A percentile compares a stretch with the other conserved stretches of the same genome.
Conservation (phyloP, 2,329 filamentous ascomycete genomes). For the Ophiocordyceps sinensis region DNA sequence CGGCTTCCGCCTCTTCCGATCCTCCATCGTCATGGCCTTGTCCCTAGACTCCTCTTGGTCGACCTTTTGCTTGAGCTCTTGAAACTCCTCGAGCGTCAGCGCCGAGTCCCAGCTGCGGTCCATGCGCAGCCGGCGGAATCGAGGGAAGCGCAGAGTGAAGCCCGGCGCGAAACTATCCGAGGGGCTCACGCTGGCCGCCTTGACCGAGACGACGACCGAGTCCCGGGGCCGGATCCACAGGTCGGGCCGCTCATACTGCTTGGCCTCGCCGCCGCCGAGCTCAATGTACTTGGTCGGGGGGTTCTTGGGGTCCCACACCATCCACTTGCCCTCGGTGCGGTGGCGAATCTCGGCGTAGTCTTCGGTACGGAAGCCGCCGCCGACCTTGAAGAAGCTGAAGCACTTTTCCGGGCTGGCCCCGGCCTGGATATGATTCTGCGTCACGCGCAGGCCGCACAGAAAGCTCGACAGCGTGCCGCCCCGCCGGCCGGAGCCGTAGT, state of each 20-base stretch:
- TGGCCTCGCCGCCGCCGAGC: conserved; percentile 58
- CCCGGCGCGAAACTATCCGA: conserved; percentile 68
- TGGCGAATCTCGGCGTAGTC: conserved; percentile 78
- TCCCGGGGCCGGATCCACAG: conserved; percentile 86
- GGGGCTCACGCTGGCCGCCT: conserved; percentile 62
- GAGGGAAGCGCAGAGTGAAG: conserved; percentile 76
- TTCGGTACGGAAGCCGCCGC: conserved; percentile 74
- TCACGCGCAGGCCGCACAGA: conserved; percentile 71
- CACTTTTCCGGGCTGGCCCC: conserved; percentile 57
- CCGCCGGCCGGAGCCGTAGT: conserved; percentile 76
- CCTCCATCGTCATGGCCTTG: conserved; percentile 66
- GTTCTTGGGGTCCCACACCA: conserved; percentile 62
- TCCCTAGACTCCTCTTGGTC: conserved; percentile 59
- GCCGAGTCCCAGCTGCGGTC: conserved; percentile 77
- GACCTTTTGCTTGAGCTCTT: conserved; percentile 51
- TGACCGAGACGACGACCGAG: conserved; percentile 76
- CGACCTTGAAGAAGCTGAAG: conserved; percentile 94
- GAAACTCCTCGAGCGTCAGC: conserved; percentile 64
- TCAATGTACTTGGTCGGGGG: conserved; percentile 70
- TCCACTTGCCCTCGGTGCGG: conserved; percentile 83
- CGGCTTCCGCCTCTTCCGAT: conserved; percentile 36
- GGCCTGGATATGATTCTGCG: conserved; percentile 48
- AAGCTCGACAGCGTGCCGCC: conserved; percentile 77
- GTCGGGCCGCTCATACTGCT: conserved; percentile 67
- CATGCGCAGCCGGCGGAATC: conserved; percentile 67